Percentiles rank a stretch among this genome's conserved stretches.
Conservation (phyloP, 2,329 filamentous ascomycete species). For the Lachnellula cervina region DNA sequence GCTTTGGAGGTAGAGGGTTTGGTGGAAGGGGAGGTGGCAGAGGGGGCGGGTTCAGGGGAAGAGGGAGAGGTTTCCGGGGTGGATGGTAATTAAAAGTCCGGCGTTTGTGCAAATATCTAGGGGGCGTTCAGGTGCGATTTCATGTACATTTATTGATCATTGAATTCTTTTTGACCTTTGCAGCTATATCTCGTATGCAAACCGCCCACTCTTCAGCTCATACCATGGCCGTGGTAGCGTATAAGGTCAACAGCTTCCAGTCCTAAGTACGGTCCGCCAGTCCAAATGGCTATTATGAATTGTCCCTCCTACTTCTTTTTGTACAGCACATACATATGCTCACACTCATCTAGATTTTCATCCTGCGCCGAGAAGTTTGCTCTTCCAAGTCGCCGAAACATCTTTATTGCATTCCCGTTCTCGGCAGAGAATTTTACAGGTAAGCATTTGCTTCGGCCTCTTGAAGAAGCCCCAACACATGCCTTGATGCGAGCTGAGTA, state of each 20-base stretch:
- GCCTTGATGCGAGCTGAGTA: too few species aligned
- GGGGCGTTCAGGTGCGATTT: constrained; percentile 7
- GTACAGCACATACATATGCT: constrained; percentile 57
- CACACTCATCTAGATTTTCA: constrained; percentile 48
- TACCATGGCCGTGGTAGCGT: constrained; percentile 45
- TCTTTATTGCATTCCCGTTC: constrained; percentile 21
- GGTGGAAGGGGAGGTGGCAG: constrained; percentile 37
- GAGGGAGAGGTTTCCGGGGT: constrained; percentile 27
- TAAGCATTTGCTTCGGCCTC: constrained; percentile 50
- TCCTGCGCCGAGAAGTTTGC: constrained; percentile 53
- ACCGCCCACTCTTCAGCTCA: constrained; percentile 35
- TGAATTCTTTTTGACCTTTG: background rate
- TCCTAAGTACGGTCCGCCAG: constrained; percentile 58
- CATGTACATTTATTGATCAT: background rate
- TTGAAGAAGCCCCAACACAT: constrained; percentile 59
- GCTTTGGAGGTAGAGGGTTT: constrained; percentile 31
- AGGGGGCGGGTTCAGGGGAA: constrained; percentile 24
- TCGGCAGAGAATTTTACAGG: too few species aligned
- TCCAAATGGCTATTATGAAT: too few species aligned
- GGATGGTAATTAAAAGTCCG: constrained; percentile 20
- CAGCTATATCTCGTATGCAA: constrained; percentile 24
- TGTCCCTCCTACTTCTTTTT: constrained; percentile 40
- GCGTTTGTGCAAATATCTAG: constrained; percentile 10
- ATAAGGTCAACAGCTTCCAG: constrained; percentile 56
- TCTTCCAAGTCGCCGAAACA: constrained; percentile 41